Base-by-base conservation (phyloP, 805 yeast genomes). In the Lipomyces starkeyi region DNA sequence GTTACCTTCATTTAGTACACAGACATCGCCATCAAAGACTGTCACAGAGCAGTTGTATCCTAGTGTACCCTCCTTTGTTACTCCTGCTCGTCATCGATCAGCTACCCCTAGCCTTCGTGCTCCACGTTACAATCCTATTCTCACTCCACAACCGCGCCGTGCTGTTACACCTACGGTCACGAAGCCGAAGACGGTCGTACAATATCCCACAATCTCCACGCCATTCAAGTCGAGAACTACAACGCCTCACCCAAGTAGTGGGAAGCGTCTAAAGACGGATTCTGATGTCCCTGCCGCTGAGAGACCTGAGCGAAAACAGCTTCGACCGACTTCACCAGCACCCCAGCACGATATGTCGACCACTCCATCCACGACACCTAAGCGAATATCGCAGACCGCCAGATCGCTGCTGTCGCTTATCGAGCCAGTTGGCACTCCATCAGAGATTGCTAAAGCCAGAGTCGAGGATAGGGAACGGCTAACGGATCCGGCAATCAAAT, bases 321-420 rank as follows among this genome's bases (percentile, higher is more conserved):
- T 13, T 14, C 52, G 22, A 27, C 20, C 58, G 13, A 6, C 58
- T 13, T 17, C 67, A 13, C 53, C 67, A 20, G 13, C 58, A 32
- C 14, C 32, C 1, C 20, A 29, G 32, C 29, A 34, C 8, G 35
- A 35, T 17, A 11, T 20, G 14, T 22, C 65, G 27, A 32, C 52
- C 9, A 29, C 64, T 27, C 29, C 61, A n/a, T n/a, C 62, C 13
- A 37, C 52, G 20, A 60, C 62, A n/a, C 66, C 65, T 40, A 60
- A 73, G 56, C 68, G 74, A 34, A 64, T 82, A 63, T 83, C 86
- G 69, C 80, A 79, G 47, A 82, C 87, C 0, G 88, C 88, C 0
- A 78, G 84, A 62, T 83, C 87, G 1, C 76, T 85, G 59, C 74
- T 85, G 56, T 83, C 86, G 2, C 76, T 83, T 56, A 73, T 84